phyloP scores from a whole-genome alignment of 139 green algal genomes.

The Tetraselmis striata region DNA sequence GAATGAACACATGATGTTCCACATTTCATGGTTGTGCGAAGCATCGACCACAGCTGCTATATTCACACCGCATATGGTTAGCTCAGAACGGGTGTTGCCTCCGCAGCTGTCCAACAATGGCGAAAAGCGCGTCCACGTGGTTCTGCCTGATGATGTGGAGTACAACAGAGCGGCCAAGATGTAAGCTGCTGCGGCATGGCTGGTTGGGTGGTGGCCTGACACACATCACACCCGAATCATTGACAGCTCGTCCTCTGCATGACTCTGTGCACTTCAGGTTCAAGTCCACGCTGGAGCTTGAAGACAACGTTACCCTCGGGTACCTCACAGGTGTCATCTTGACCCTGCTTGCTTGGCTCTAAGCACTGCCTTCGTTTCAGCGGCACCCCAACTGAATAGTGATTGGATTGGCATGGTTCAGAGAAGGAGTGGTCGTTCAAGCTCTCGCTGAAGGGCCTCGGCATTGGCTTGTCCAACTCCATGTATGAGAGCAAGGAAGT shows the following conservation, averaged over 20 bases:
- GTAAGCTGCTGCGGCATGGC: too few relatives aligned
- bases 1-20: too few relatives aligned
- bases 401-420: too few relatives aligned
- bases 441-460: neutral
- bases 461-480: neutral
- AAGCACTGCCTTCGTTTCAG: too few relatives aligned
- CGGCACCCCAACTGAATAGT: too few relatives aligned
- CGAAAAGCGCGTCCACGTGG: conserved; percentile 63
- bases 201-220: too few relatives aligned
- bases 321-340: conserved; percentile 57
- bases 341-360: conserved; percentile 42
- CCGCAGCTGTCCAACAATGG: conserved; percentile 39
- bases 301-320: conserved; percentile 55
- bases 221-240: too few relatives aligned
- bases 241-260: too few relatives aligned
- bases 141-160: conserved; percentile 76
- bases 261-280: conserved; percentile 52
- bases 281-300: conserved; percentile 46
- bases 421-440: neutral
- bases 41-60: too few relatives aligned
- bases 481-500: neutral
- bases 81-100: too few relatives aligned
- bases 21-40: too few relatives aligned
- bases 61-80: too few relatives aligned
- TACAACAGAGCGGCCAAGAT: conserved; percentile 67